Percentiles rank a stretch among this genome's conserved stretches.
phyloP scores from a whole-genome alignment of 2,329 filamentous ascomycete species.

The Graphilbum ipis-grandicollis region DNA sequence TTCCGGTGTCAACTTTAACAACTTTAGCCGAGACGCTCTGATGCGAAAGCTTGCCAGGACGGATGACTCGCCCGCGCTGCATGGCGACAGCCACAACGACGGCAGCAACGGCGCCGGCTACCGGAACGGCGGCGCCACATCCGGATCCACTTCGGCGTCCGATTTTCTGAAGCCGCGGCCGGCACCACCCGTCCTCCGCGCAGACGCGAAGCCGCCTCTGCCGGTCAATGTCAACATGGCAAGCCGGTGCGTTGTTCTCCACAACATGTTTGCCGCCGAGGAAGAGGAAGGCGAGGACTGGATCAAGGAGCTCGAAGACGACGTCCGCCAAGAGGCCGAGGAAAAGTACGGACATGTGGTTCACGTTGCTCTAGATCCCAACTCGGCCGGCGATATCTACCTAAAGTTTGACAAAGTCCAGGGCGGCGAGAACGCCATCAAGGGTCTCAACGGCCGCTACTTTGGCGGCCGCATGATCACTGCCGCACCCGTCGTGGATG shows the following conservation, averaged over 20 bases:
- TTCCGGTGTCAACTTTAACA: constrained; percentile 97
- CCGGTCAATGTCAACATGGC: constrained; percentile 70
- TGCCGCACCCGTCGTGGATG: constrained; percentile 90
- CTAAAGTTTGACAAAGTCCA: constrained; percentile 95
- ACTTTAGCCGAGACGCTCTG: constrained; percentile 93
- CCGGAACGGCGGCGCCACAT: background rate
- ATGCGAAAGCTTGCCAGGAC: constrained; percentile 97
- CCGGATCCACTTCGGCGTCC: too few relatives aligned
- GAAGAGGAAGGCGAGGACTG: constrained; percentile 82
- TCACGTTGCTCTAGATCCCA: constrained; percentile 87
- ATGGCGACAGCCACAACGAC: constrained; percentile 15
- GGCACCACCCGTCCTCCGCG: constrained; percentile 61
- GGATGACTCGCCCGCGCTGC: constrained; percentile 41
- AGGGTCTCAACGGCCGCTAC: constrained; percentile 89
- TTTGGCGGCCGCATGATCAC: constrained; percentile 89
- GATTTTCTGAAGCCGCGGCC: constrained; percentile 41
- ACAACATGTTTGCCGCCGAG: constrained; percentile 86
- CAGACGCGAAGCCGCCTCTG: constrained; percentile 46
- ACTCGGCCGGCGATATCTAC: constrained; percentile 91
- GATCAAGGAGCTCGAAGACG: constrained; percentile 86
- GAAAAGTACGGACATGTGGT: constrained; percentile 93
- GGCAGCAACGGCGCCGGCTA: constrained; percentile 8
- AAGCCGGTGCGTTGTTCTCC: constrained; percentile 81
- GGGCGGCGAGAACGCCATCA: constrained; percentile 93
- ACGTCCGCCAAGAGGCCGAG: constrained; percentile 85